A percentile compares a stretch with the other conserved stretches of the same genome.
phyloP scores from a whole-genome alignment of 768 basidiomycete species.

The Mycena vitilis region DNA sequence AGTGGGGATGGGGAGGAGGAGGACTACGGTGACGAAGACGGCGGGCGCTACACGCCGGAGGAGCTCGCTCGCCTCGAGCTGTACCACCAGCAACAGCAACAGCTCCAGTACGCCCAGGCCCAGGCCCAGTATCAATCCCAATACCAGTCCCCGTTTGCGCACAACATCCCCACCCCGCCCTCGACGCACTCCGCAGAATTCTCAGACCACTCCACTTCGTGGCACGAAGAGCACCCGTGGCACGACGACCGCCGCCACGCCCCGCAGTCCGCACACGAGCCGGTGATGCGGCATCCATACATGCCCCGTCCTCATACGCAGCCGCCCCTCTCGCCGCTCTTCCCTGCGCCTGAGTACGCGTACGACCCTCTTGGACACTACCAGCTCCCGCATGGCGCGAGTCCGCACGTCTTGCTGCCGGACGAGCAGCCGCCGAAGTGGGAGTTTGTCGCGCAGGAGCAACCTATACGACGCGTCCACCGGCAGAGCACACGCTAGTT shows the following conservation, averaged over 20 bases:
- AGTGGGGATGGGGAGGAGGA: conserved; percentile 58
- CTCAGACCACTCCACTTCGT: neutral
- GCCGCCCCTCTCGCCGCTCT: neutral
- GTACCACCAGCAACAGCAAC: neutral
- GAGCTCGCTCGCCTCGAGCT: neutral
- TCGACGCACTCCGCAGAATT: neutral
- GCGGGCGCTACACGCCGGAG: neutral
- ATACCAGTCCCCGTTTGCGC: conserved; percentile 19
- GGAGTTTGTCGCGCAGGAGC: neutral
- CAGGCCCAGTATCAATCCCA: neutral
- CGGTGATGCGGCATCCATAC: conserved; percentile 18
- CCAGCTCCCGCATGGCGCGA: neutral
- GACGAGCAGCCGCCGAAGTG: conserved; percentile 1
- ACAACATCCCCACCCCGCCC: neutral
- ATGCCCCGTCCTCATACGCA: neutral
- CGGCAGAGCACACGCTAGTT: no score
- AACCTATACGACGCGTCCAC: no score
- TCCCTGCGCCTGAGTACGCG: neutral
- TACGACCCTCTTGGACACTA: neutral
- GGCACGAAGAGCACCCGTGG: conserved; percentile 3
- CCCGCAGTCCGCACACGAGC: conserved; percentile 14
- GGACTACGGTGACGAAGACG: conserved; percentile 40
- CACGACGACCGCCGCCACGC: neutral
- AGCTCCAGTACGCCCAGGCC: neutral
- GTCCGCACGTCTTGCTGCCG: neutral